phyloP scores from a whole-genome alignment of 176 grass and related monocot species.

The Bromus sterilis region DNA sequence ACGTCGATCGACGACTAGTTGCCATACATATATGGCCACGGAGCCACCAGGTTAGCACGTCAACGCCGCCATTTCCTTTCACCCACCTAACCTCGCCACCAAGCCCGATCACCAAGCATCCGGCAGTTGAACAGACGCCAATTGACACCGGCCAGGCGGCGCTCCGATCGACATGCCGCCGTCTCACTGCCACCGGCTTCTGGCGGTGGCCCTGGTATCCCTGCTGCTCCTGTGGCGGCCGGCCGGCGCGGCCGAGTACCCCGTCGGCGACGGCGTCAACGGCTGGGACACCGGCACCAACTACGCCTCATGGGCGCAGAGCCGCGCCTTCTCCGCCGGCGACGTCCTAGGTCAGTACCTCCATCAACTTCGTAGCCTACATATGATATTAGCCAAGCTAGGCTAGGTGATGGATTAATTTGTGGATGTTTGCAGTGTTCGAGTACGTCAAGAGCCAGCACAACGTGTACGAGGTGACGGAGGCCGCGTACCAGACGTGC shows the following conservation, averaged over 20 bases:
- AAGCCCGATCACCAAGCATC: not conserved
- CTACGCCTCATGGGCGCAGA: constrained; percentile 26
- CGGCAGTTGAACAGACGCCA: no score
- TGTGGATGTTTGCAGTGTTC: constrained; percentile 29
- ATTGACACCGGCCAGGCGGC: no score
- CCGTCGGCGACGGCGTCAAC: not conserved
- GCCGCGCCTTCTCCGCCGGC: constrained; percentile 17
- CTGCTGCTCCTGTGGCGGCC: not conserved
- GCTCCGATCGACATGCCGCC: not conserved
- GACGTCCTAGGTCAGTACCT: constrained; percentile 23
- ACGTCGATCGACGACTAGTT: not conserved
- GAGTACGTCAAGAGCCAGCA: constrained; percentile 40
- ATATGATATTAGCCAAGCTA: no score
- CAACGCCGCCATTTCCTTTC: not conserved
- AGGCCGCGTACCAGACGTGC: constrained; percentile 34
- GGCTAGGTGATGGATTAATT: not conserved
- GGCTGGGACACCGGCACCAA: constrained; percentile 42
- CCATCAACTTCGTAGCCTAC: not conserved
- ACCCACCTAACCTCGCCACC: not conserved
- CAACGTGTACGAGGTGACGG: constrained; percentile 40
- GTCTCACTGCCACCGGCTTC: not conserved
- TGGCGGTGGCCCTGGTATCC: not conserved
- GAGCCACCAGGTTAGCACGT: not conserved
- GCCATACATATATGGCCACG: not conserved
- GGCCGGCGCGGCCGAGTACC: not conserved